Evolutionary conservation across 2,329 filamentous ascomycete species (phyloP).

Genomic region (Penicillium sp.): DNA sequence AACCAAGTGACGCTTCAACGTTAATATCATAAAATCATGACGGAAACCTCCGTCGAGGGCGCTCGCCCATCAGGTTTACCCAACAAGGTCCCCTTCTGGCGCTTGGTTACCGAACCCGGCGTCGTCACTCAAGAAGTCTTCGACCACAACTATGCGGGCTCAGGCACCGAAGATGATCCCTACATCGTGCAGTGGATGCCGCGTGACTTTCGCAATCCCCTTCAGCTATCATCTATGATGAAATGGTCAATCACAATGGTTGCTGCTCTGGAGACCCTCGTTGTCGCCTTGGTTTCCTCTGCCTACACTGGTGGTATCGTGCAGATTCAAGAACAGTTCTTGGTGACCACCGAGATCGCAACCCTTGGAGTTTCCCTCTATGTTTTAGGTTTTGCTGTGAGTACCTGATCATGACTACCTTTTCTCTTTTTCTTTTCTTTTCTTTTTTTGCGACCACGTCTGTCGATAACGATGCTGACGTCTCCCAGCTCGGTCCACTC

Average conservation of each 20-base stretch:
- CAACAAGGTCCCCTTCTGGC: slow-evolving; percentile 39
- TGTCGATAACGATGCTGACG: neutral
- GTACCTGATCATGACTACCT: neutral
- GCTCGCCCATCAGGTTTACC: slow-evolving; percentile 14
- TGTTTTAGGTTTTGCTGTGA: slow-evolving; percentile 48
- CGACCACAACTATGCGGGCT: slow-evolving; percentile 39
- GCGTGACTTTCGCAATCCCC: slow-evolving; percentile 48
- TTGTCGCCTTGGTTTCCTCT: slow-evolving; percentile 48
- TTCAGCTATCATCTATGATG: slow-evolving; percentile 35
- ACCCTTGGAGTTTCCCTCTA: slow-evolving; percentile 52
- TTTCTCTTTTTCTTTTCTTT: no score
- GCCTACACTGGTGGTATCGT: slow-evolving; percentile 47
- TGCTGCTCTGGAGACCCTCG: slow-evolving; percentile 45
- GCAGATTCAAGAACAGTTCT: slow-evolving; percentile 42
- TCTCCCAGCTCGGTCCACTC: slow-evolving; percentile 42
- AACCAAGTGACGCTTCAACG: no score
- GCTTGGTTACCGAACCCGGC: slow-evolving; percentile 36
- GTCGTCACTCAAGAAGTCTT: slow-evolving; percentile 41
- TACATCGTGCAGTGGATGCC: slow-evolving; percentile 50
- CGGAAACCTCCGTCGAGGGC: slow-evolving; percentile 14
- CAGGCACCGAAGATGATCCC: slow-evolving; percentile 48
- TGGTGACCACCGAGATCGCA: slow-evolving; percentile 40
- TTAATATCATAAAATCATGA: no score
- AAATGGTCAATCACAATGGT: slow-evolving; percentile 49
- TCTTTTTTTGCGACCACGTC: no score